These are phyloP conservation scores for Paradendryphiella salina DNA, from an alignment of 2,329 filamentous ascomycete genomes.

Conservation along the genomic window DNA sequence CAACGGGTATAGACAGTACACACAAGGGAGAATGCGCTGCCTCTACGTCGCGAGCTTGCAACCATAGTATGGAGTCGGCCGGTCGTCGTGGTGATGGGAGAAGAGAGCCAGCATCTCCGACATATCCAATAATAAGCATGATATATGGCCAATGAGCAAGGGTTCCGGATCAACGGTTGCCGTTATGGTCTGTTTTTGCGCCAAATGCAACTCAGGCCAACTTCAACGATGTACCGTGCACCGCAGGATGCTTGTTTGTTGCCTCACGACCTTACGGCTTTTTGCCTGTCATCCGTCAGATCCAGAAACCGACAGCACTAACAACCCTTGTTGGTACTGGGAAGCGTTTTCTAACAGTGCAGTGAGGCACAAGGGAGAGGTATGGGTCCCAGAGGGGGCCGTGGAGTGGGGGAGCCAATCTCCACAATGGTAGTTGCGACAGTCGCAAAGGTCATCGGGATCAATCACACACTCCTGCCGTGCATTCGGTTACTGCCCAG, in stretches of 20 bases:
- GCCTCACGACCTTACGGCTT: conserved; percentile 5
- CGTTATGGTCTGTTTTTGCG: conserved; percentile 8
- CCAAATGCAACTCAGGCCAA: not conserved
- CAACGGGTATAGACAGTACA: not conserved
- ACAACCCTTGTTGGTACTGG: conserved; percentile 6
- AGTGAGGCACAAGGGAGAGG: conserved; percentile 10
- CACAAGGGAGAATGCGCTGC: not conserved
- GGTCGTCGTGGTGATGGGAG: not conserved
- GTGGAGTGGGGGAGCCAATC: conserved; percentile 8
- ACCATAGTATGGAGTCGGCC: conserved; percentile 3
- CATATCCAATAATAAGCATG: not conserved
- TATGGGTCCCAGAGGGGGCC: conserved; percentile 11
- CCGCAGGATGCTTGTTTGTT: conserved; percentile 10
- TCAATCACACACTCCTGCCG: conserved; percentile 29
- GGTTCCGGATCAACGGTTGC: not conserved
- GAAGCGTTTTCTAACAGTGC: not conserved
- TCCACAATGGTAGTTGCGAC: conserved; percentile 15
- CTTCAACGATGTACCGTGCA: conserved; percentile 12
- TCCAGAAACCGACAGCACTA: conserved; percentile 10
- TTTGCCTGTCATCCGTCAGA: conserved; percentile 19
- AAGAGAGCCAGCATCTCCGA: not conserved
- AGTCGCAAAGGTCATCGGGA: conserved; percentile 19
- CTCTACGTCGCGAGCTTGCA: not conserved
- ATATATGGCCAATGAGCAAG: not conserved
- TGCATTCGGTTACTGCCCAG: conserved; percentile 30